Evolutionary conservation across 2,329 filamentous ascomycete genomes (phyloP), one percentile per base, ranked within the genome.

Genomic region (Epichloe glyceriae): DNA sequence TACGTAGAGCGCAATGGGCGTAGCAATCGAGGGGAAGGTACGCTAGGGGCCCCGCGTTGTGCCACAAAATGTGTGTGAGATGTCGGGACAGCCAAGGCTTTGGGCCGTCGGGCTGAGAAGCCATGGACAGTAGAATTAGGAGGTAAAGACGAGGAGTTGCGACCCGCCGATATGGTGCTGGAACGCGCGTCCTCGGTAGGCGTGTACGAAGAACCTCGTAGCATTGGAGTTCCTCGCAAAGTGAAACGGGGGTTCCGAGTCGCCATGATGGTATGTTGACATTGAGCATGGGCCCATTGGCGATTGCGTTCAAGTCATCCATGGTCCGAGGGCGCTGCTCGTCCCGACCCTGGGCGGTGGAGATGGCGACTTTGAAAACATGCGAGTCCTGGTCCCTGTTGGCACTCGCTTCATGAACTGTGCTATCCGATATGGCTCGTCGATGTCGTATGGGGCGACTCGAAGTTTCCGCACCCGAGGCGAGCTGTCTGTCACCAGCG

Each of bases 211-310:
- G 90, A 94, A 56, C 83, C 86, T 54, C 86, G 83, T 55, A 96
- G 73, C 55, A 88, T 77, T 3, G 87, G 82, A 3, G 85, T 89
- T 11, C 88, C 88, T 58, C 78, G 77, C 49, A 79, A 70, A 55
- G 85, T 91, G 66, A 95, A 95, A 52, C 82, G 80, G 17, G 88
- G 1, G 84, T 86, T 12, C 89, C 90, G 52, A 96, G 72, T 56
- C 83, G 83, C 74, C 90, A 94, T 51, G 86, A 84, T 37, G 90
- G 89, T 47, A 95, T 95, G 20, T 82, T 75, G 42, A 91, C 77
- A 57, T 89, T 79, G 47, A 94, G 72, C 37, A 81, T 69, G 12
- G 79, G 81, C 39, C 72, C 66, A 12, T 30, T 40, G 40, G 64
- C 61, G 17, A 66, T 58, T 12, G 63, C 56, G 57, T 73, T 68